Conservation (phyloP, 148 eudicot genomes). For the Cornus florida region DNA sequence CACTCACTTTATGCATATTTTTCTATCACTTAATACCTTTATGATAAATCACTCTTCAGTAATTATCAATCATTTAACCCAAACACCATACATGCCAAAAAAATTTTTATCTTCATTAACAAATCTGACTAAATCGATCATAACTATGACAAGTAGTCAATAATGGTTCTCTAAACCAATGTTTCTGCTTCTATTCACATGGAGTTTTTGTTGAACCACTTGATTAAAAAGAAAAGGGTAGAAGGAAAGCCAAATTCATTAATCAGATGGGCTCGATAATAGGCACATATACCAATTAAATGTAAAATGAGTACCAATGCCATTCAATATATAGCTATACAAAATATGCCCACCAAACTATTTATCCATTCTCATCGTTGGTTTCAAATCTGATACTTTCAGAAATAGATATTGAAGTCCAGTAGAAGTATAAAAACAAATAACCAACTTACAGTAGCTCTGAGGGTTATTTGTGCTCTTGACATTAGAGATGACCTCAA, state of each 20-base stretch:
- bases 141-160: neutral
- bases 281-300: neutral
- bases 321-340: too few species aligned
- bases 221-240: neutral
- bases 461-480: constrained; percentile 44
- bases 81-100: neutral
- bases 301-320: neutral
- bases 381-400: neutral
- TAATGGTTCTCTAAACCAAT: neutral
- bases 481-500: constrained; percentile 57
- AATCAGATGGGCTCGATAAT: neutral
- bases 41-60: neutral
- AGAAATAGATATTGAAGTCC: neutral
- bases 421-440: neutral
- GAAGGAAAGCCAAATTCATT: neutral
- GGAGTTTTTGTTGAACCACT: neutral
- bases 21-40: neutral
- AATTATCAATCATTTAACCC: neutral
- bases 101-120: neutral
- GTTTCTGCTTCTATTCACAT: neutral
- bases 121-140: neutral
- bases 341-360: neutral
- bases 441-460: constrained; percentile 55
- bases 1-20: too few species aligned
- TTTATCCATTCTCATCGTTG: neutral